phyloP scores from a whole-genome alignment of 1,139 yeast genomes.

The Candida buenavistaensis region DNA sequence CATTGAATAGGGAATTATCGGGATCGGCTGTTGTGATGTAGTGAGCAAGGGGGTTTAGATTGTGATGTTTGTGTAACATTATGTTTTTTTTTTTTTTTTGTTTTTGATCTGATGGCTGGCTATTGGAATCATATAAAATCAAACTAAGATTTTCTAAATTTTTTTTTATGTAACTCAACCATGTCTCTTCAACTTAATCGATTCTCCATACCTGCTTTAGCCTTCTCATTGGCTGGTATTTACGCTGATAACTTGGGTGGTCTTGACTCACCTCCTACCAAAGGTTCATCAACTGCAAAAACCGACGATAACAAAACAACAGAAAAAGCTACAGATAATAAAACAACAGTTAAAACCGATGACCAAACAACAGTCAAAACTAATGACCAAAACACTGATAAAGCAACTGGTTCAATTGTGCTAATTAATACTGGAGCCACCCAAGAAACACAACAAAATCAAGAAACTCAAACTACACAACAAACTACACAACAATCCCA shows the following conservation, averaged over 20 bases:
- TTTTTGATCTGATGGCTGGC: background rate
- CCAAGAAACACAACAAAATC: no score
- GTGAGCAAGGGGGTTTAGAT: no score
- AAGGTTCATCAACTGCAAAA: conserved; percentile 9
- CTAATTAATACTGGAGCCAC: no score
- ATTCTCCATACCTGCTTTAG: conserved; percentile 14
- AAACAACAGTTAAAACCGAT: conserved; percentile 8
- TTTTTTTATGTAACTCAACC: background rate
- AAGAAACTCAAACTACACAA: conserved; percentile 1
- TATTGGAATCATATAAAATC: no score
- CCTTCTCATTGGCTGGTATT: conserved; percentile 16
- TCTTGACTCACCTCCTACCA: conserved; percentile 14
- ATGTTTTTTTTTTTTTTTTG: conserved; percentile 1
- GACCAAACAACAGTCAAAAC: background rate
- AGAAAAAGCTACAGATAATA: conserved; percentile 11
- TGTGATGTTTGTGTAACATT: no score
- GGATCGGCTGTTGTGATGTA: no score
- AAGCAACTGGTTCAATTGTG: no score
- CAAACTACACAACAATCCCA: conserved; percentile 1
- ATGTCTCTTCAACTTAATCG: conserved; percentile 19
- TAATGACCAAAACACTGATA: background rate
- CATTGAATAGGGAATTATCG: conserved; percentile 1
- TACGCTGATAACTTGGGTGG: conserved; percentile 17
- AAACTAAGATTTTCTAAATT: no score
- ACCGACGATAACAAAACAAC: conserved; percentile 7